phyloP scores from a whole-genome alignment of 805 yeast genomes.

The Lipomyces kockii region DNA sequence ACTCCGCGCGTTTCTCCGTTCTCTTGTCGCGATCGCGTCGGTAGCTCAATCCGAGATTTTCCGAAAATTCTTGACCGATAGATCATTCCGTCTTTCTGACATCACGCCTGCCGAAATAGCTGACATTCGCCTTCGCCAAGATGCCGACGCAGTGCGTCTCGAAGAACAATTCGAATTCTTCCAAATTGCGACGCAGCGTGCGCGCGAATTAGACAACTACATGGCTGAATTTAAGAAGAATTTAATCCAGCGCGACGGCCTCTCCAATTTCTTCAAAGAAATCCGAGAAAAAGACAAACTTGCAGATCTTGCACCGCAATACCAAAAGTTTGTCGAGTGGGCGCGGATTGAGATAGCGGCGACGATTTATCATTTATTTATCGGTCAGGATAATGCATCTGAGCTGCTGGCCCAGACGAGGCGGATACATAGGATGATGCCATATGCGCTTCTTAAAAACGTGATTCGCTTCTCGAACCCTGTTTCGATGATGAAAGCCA shows the following conservation, averaged over 20 bases:
- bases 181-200: conserved; percentile 63
- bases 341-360: conserved; percentile 82
- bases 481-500: conserved; percentile 73
- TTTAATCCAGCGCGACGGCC: conserved; percentile 58
- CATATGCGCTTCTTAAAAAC: conserved; percentile 76
- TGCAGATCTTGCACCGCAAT: conserved; percentile 64
- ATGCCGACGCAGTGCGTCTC: conserved; percentile 63
- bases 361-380: conserved; percentile 75
- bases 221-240: conserved; percentile 64
- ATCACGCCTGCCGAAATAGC: conserved; percentile 51
- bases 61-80: conserved; percentile 56
- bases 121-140: conserved; percentile 64
- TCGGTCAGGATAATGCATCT: conserved; percentile 80
- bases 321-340: conserved; percentile 78
- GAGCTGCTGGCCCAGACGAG: conserved; percentile 74
- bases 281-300: conserved; percentile 60
- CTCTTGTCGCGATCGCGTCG: conserved; percentile 58
- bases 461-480: conserved; percentile 87
- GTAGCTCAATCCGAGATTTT: conserved; percentile 59
- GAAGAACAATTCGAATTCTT: conserved; percentile 76
- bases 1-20: conserved; percentile 70
- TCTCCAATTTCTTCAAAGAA: conserved; percentile 66
- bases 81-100: conserved; percentile 43
- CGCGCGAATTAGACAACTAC: conserved; percentile 57
- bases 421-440: conserved; percentile 75